phyloP scores from a whole-genome alignment of 148 eudicot genomes.

The Nepenthes gracilis region DNA sequence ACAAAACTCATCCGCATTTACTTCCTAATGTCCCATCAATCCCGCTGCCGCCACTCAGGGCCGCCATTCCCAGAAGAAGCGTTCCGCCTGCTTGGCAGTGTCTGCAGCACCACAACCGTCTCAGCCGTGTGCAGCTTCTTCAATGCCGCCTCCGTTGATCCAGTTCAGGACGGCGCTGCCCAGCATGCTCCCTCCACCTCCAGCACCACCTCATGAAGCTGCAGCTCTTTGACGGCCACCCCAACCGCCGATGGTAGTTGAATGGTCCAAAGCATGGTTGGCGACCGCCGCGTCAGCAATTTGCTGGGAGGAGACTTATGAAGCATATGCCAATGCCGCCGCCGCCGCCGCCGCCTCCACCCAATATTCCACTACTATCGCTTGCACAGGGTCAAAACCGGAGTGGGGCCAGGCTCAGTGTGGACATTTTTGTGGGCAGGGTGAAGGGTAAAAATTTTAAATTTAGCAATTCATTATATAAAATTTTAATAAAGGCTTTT shows the following conservation, averaged over 20 bases:
- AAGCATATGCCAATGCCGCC: constrained; percentile 53
- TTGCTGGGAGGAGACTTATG: constrained; percentile 44
- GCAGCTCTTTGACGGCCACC: constrained; percentile 27
- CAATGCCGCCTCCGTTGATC: constrained; percentile 42
- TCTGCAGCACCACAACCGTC: constrained; percentile 50
- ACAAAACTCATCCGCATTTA: too few species aligned
- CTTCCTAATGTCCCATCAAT: constrained; percentile 14
- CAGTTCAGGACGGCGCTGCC: constrained; percentile 49
- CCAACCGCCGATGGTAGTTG: constrained; percentile 47
- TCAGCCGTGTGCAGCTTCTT: too few species aligned
- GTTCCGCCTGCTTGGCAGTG: constrained; percentile 55
- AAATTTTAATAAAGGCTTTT: too few species aligned
- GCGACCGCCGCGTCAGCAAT: constrained; percentile 57
- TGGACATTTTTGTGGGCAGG: too few species aligned
- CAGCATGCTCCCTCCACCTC: constrained; percentile 69
- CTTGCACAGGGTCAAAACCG: too few species aligned
- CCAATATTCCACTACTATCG: constrained; percentile 4
- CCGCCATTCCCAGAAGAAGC: constrained; percentile 34
- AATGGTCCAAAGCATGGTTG: constrained; percentile 34
- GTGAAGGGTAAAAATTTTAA: too few species aligned
- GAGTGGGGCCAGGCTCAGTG: too few species aligned
- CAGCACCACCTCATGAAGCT: constrained; percentile 25
- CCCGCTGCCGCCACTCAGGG: constrained; percentile 35
- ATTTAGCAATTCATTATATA: too few species aligned
- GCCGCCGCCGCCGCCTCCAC: too few species aligned